Base-by-base conservation (phyloP, 768 basidiomycete genomes). In the Punctularia strigosozonata region DNA sequence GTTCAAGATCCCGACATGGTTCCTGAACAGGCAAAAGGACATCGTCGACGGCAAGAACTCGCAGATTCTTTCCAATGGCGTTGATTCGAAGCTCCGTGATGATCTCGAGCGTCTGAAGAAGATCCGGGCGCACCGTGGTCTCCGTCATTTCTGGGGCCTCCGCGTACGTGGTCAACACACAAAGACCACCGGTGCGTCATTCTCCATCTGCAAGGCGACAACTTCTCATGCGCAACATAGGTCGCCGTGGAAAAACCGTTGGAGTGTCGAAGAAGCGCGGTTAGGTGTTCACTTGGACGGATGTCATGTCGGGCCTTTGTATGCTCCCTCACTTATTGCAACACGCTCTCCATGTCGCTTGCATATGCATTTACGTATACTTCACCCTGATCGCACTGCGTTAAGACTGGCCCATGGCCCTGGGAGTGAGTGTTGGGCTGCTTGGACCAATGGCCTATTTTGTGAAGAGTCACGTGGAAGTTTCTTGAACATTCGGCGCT, bases 1-100 rank as follows among this genome's bases (percentile, higher is more conserved):
- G 63, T 99, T 94, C 81, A 99, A 99, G 74, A 95, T 99, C 60
- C 95, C 95, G 14, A 75, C 79, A 30, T 99, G 94, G 94, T 98
- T 99, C 77, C 64, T 98, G 62, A 99, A 98, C 77, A 88, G 95
- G 65, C 95, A 98, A 62, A 88, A 88, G 63, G 94, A 98, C 58
- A 90, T 95, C 39, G 77, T 88, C 46, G 95, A 98, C 50, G 95
- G 95, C 60, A 98, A 97, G 67, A 80, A 91, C 68, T 79, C 75
- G 36, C 95, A 99, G 66, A 83, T 95, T 40, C 69, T 99, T 40
- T 95, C 95, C 43, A 98, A 97, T 67, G 77, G 75, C 49, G 87
- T 99, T 36, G 95, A 98, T 72, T 92, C 90, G 43, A 97, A 97
- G 68, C 72, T 98, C 48, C 88, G 95, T 65, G 95, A 98, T 26